Evolutionary conservation across 192 early-diverging fungal genomes (phyloP).

Genomic region (Mortierella claussenii): DNA sequence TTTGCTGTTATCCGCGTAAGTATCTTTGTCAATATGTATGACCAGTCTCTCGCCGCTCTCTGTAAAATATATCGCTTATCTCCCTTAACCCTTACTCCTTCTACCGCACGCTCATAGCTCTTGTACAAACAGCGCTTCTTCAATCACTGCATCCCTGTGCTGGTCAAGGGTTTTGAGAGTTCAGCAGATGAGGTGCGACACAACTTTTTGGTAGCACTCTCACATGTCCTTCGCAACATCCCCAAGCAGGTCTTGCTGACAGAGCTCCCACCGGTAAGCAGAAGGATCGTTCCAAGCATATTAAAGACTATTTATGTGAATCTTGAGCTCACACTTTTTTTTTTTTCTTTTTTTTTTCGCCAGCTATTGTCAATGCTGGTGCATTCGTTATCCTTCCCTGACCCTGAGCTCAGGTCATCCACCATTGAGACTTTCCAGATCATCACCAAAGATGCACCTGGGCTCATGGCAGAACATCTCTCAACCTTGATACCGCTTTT

Average conservation of each 20-base stretch:
- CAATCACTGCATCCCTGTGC: conserved; percentile 75
- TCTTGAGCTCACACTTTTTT: no score
- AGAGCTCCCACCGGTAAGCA: conserved; percentile 78
- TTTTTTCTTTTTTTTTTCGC: neutral
- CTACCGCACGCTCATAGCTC: conserved; percentile 55
- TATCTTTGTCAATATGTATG: neutral
- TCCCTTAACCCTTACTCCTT: conserved; percentile 15
- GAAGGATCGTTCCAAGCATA: no score
- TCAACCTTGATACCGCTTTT: conserved; percentile 56
- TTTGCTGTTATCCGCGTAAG: conserved; percentile 73
- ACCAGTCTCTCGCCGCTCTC: neutral
- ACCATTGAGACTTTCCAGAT: conserved; percentile 83
- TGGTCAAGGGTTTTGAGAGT: conserved; percentile 67
- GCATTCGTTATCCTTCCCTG: conserved; percentile 72
- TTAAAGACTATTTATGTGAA: no score
- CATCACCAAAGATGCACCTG: conserved; percentile 76
- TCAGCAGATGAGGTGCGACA: conserved; percentile 65
- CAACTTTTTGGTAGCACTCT: conserved; percentile 84
- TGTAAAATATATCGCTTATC: neutral
- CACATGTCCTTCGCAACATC: conserved; percentile 82
- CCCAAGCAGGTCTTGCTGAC: conserved; percentile 85
- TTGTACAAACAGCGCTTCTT: conserved; percentile 91
- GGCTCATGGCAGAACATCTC: conserved; percentile 68
- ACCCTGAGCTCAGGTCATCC: conserved; percentile 73
- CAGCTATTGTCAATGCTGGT: conserved; percentile 85